Evolutionary conservation across 208 protist species (phyloP).

Genomic region (Wallacemonas rigidus): DNA sequence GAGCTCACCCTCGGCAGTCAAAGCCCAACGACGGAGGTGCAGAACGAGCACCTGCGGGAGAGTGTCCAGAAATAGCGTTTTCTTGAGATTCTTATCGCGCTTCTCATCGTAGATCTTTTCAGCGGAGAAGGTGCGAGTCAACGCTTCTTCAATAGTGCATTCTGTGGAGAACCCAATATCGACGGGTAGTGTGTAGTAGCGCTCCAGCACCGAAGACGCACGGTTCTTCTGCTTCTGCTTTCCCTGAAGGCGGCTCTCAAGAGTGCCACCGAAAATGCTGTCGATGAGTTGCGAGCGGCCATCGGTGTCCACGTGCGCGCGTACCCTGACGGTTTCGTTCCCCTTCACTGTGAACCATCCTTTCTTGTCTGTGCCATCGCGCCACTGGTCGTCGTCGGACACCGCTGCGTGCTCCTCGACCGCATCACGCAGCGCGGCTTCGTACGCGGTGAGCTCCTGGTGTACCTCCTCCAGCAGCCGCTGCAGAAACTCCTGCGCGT

Average conservation of each 20-base stretch:
- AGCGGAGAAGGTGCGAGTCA: slow-evolving; percentile 58
- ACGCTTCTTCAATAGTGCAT: slow-evolving; percentile 68
- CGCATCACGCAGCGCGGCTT: slow-evolving; percentile 8
- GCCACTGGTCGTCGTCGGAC: not conserved
- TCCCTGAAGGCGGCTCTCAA: slow-evolving; percentile 75
- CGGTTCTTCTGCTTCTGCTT: slow-evolving; percentile 51
- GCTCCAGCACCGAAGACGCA: slow-evolving; percentile 67
- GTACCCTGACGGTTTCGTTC: slow-evolving; percentile 55
- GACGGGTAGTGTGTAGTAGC: slow-evolving; percentile 65
- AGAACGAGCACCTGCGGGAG: slow-evolving; percentile 72
- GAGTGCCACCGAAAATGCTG: slow-evolving; percentile 61
- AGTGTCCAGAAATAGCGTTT: slow-evolving; percentile 49
- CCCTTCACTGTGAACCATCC: slow-evolving; percentile 76
- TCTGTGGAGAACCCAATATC: slow-evolving; percentile 63
- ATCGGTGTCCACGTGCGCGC: slow-evolving; percentile 45
- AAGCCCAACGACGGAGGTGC: slow-evolving; percentile 79
- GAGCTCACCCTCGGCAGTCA: slow-evolving; percentile 80
- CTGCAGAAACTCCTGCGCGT: slow-evolving; percentile 87
- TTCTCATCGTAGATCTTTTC: slow-evolving; percentile 67
- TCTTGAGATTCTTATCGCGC: slow-evolving; percentile 57
- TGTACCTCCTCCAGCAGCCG: slow-evolving; percentile 66
- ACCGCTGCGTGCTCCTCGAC: slow-evolving; percentile 2
- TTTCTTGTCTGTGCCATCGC: slow-evolving; percentile 14
- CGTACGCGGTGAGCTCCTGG: slow-evolving; percentile 47
- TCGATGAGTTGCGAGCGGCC: slow-evolving; percentile 54